phyloP scores from a whole-genome alignment of 495 filamentous ascomycete genomes.

The Articulospora tetracladia region DNA sequence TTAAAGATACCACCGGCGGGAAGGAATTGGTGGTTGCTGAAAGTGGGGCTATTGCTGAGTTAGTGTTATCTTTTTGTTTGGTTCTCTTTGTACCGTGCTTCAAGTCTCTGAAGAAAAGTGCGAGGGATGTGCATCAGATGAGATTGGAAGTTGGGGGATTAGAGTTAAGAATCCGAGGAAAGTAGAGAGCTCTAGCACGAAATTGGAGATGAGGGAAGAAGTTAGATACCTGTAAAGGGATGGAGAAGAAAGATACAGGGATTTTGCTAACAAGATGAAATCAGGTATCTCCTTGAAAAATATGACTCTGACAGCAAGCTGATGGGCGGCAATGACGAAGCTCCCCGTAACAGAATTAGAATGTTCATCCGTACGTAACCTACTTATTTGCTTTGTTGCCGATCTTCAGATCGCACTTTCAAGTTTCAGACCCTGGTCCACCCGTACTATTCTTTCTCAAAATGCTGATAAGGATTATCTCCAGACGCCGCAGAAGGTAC shows the following conservation, averaged over 20 bases:
- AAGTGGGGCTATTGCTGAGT: slow-evolving; percentile 36
- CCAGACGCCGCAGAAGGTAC: slow-evolving; percentile 35
- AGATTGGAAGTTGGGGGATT: no score
- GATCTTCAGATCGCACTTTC: no score
- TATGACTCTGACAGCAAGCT: slow-evolving; percentile 32
- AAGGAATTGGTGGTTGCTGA: slow-evolving; percentile 29
- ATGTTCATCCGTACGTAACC: slow-evolving; percentile 25
- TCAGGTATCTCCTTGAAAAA: slow-evolving; percentile 33
- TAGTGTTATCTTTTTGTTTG: slow-evolving; percentile 1
- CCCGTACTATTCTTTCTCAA: no score
- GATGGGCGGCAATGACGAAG: slow-evolving; percentile 18
- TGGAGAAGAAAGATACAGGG: background rate
- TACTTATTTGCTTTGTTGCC: no score
- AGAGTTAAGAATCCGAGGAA: no score
- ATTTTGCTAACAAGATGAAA: background rate
- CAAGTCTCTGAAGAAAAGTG: background rate
- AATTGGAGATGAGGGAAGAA: no score
- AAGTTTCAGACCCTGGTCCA: no score
- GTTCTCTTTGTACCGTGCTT: background rate
- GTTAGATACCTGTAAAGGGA: no score
- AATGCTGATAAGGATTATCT: no score
- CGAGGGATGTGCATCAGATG: no score
- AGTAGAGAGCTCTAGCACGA: no score
- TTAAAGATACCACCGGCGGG: slow-evolving; percentile 30
- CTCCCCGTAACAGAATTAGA: slow-evolving; percentile 22